These are phyloP conservation scores for Phytophthora nicotianae DNA, from an alignment of 352 stramenopile genomes.

Conservation along the genomic window DNA sequence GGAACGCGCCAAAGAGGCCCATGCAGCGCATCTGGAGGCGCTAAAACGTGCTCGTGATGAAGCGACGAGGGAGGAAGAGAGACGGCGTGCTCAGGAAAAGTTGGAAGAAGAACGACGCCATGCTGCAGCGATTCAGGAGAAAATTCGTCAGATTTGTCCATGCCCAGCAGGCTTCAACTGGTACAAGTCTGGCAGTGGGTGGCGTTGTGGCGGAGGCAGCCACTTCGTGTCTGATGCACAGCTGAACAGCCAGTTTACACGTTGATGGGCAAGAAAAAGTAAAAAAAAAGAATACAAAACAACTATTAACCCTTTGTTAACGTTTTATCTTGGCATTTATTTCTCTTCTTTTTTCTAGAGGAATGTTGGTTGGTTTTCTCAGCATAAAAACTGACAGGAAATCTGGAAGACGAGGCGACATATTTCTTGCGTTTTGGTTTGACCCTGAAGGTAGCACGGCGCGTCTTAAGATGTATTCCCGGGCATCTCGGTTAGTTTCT, in stretches of 20 bases:
- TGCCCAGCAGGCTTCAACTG: slow-evolving; percentile 78
- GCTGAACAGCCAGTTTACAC: slow-evolving; percentile 61
- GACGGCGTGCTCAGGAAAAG: slow-evolving; percentile 43
- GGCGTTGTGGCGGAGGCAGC: slow-evolving; percentile 78
- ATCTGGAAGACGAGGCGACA: too few relatives aligned
- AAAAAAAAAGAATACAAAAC: too few relatives aligned
- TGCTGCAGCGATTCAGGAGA: slow-evolving; percentile 51
- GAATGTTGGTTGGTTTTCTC: too few relatives aligned
- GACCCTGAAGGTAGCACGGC: too few relatives aligned
- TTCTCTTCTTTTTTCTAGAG: too few relatives aligned
- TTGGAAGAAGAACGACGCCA: slow-evolving; percentile 47
- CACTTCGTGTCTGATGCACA: slow-evolving; percentile 78
- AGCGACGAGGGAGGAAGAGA: slow-evolving; percentile 42
- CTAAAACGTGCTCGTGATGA: slow-evolving; percentile 28
- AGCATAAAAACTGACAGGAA: too few relatives aligned
- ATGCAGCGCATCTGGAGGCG: slow-evolving; percentile 42
- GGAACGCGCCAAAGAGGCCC: slow-evolving; percentile 58
- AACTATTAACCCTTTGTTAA: too few relatives aligned
- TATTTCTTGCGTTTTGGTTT: too few relatives aligned
- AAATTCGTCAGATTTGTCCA: slow-evolving; percentile 61
- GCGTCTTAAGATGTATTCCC: too few relatives aligned
- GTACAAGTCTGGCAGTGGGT: slow-evolving; percentile 60
- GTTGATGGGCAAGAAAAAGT: slow-evolving; percentile 10
- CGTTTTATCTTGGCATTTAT: too few relatives aligned
- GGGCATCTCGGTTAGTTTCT: too few relatives aligned